These are phyloP conservation scores for Penicillium sp. DNA, from an alignment of 2,329 filamentous ascomycete species.

Conservation along the genomic window DNA sequence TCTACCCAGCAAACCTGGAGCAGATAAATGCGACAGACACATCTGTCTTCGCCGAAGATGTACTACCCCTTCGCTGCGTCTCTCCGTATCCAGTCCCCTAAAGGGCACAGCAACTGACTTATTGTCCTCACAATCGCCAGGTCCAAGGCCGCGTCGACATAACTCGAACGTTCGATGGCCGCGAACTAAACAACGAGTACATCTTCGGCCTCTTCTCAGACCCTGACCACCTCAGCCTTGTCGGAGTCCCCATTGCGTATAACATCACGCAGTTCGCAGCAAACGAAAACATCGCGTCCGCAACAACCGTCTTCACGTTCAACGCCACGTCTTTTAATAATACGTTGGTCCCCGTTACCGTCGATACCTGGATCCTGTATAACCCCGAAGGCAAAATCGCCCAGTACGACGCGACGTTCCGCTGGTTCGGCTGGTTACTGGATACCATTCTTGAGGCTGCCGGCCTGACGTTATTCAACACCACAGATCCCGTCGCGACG, in stretches of 20 bases:
- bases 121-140: slow-evolving; percentile 8
- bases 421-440: slow-evolving; percentile 31
- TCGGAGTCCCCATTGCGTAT: slow-evolving; percentile 30
- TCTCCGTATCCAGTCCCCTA: too few species aligned
- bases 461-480: slow-evolving; percentile 24
- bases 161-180: slow-evolving; percentile 19
- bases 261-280: slow-evolving; percentile 33
- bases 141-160: slow-evolving; percentile 37
- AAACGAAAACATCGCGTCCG: slow-evolving; percentile 28
- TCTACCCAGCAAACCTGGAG: slow-evolving; percentile 8
- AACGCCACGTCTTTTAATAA: slow-evolving; percentile 30
- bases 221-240: slow-evolving; percentile 24
- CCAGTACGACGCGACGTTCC: slow-evolving; percentile 33
- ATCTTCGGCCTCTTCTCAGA: slow-evolving; percentile 30
- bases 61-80: neutral
- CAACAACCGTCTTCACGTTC: slow-evolving; percentile 31
- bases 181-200: slow-evolving; percentile 22
- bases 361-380: slow-evolving; percentile 35
- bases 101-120: neutral
- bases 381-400: slow-evolving; percentile 28
- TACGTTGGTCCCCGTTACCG: slow-evolving; percentile 28
- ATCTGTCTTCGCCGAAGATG: slow-evolving; percentile 9
- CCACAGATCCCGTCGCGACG: slow-evolving; percentile 10
- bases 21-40: slow-evolving; percentile 9
- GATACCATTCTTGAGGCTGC: slow-evolving; percentile 23